A percentile compares a stretch with the other conserved stretches of the same genome.
These are phyloP conservation scores for Spathaspora boniae DNA, from an alignment of 805 yeast species.

Conservation along the genomic window DNA sequence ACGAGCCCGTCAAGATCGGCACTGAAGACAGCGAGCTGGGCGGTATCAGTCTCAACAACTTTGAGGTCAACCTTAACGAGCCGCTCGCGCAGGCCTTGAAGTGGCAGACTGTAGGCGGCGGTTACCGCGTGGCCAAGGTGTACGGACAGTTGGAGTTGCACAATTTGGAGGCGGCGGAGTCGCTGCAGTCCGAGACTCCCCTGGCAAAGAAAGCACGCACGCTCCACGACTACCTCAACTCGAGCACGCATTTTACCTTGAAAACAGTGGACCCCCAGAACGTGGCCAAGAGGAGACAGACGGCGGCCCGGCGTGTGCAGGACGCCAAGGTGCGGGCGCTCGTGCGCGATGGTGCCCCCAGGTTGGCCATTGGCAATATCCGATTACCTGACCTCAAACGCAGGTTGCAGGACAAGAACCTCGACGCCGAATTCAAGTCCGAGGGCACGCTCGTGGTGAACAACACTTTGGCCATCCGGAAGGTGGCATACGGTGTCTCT, in stretches of 20 bases:
- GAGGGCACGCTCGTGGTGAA: conserved; percentile 91
- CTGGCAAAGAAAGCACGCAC: conserved; percentile 12
- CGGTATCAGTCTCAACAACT: conserved; percentile 30
- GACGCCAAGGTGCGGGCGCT: background rate
- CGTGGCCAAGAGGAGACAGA: conserved; percentile 12
- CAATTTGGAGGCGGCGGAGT: conserved; percentile 16
- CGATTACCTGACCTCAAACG: conserved; percentile 75
- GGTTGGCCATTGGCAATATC: conserved; percentile 84
- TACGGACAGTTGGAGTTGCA: conserved; percentile 56
- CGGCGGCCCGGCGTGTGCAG: conserved; percentile 4
- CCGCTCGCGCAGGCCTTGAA: conserved; percentile 53
- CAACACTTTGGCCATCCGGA: conserved; percentile 68
- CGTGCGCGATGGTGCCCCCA: conserved; percentile 19
- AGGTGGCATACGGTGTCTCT: conserved; percentile 42
- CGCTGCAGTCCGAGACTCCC: conserved; percentile 4
- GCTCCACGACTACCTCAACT: conserved; percentile 25
- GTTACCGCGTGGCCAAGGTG: conserved; percentile 78
- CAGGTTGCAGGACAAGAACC: conserved; percentile 52
- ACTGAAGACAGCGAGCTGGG: conserved; percentile 41
- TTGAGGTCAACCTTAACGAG: conserved; percentile 69
- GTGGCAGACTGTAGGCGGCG: conserved; percentile 86
- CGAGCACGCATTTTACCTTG: conserved; percentile 29
- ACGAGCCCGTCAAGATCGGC: conserved; percentile 45
- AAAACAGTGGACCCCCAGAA: conserved; percentile 19
- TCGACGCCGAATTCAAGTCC: conserved; percentile 83